Evolutionary conservation across 2,329 filamentous ascomycete species (phyloP).

Genomic region (Apiospora phragmitis): DNA sequence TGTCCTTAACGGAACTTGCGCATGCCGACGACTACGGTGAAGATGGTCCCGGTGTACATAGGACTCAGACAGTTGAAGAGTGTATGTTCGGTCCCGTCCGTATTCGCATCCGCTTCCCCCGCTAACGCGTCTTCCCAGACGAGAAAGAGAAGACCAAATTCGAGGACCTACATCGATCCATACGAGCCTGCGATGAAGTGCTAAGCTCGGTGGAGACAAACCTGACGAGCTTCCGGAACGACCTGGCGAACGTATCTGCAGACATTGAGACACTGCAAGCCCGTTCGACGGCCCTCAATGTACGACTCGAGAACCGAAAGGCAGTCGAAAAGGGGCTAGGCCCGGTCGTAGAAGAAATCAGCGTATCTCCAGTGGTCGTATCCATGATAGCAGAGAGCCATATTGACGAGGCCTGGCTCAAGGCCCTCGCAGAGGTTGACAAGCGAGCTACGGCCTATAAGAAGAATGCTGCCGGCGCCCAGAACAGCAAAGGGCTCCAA

Average conservation of each 20-base stretch:
- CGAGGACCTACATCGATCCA: constrained; percentile 87
- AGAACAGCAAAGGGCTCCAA: constrained; percentile 71
- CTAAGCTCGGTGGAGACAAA: constrained; percentile 91
- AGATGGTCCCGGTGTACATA: constrained; percentile 39
- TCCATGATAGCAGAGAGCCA: constrained; percentile 83
- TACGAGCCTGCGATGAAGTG: constrained; percentile 88
- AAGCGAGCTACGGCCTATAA: constrained; percentile 73
- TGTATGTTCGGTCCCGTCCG: constrained; percentile 53
- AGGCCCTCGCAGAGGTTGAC: constrained; percentile 76
- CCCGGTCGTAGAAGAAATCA: constrained; percentile 88
- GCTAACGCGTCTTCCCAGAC: constrained; percentile 46
- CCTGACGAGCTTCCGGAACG: constrained; percentile 87
- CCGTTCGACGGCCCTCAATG: constrained; percentile 79
- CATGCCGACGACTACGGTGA: constrained; percentile 30
- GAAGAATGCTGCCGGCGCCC: constrained; percentile 60
- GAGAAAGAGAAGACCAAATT: constrained; percentile 82
- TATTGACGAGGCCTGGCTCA: constrained; percentile 88
- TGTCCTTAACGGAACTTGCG: constrained; percentile 75
- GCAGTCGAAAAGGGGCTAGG: constrained; percentile 85
- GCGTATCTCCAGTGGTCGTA: constrained; percentile 80
- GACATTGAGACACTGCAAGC: constrained; percentile 94
- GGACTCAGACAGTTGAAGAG: constrained; percentile 67
- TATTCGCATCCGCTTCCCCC: background rate
- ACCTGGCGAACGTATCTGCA: constrained; percentile 86
- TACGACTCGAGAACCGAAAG: constrained; percentile 84